Conservation (phyloP, 108 stramenopile genomes). For the Fragilaria crotonensis region DNA sequence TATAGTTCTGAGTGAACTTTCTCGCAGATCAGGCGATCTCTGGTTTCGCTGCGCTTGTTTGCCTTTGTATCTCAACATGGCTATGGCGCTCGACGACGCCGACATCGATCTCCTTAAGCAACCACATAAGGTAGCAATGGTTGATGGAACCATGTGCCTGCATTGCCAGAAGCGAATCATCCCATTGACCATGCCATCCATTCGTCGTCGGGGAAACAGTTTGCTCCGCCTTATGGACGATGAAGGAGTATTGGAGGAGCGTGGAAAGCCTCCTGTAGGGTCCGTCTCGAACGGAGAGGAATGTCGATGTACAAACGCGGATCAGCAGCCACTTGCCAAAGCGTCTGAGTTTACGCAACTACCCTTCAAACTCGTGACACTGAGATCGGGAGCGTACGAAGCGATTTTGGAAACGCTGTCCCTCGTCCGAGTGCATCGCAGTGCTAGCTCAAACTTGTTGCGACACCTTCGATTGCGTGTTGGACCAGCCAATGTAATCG, state of each 20-base stretch:
- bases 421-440: not conserved
- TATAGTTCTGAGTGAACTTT: not conserved
- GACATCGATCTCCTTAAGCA: not conserved
- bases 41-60: not conserved
- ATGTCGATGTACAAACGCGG: not conserved
- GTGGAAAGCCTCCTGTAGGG: not conserved
- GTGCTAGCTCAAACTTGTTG: not conserved
- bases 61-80: not conserved
- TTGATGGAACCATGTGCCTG: not conserved
- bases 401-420: not conserved
- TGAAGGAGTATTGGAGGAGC: not conserved
- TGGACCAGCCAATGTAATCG: not conserved
- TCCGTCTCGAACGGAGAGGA: not conserved
- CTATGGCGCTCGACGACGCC: not conserved
- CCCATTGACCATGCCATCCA: not conserved
- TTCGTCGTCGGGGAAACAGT: not conserved
- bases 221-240: not conserved
- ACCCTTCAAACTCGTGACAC: not conserved
- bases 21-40: not conserved
- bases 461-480: too few relatives aligned
- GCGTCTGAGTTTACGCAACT: not conserved
- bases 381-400: not conserved
- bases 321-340: not conserved
- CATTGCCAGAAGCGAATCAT: not conserved
- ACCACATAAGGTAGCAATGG: not conserved